Base-by-base conservation (phyloP, 495 filamentous ascomycete species). In the Podospora comata region DNA sequence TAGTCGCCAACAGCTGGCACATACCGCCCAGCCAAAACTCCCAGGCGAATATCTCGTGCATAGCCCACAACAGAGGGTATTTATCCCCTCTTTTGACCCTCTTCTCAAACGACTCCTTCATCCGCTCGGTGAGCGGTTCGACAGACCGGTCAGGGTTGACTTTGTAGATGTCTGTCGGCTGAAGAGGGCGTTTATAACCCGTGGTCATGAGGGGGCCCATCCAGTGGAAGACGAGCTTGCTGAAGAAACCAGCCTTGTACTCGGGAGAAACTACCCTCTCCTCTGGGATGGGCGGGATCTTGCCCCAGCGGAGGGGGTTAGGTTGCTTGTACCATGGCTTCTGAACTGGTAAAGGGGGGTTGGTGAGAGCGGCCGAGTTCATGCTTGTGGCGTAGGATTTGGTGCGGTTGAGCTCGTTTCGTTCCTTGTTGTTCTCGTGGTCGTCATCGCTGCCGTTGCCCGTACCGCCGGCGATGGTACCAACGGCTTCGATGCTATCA, bases 1-100 rank as follows among this genome's bases (percentile, higher is more conserved):
- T 81, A 60, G 87, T 83, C n/a, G 89, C 86, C 39, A 83, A 77
- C n/a, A 97, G 76, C 70, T 92, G 86, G 73, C 91, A 96, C 44
- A 88, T 65, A 4, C 91, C 94, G 32, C 93, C 93, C 16, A 96
- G 71, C 81, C 91, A 87, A 74, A 99, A 96, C 74, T 97, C 94
- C 67, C 82, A 79, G 71, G 89, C 88, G 82, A 95, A 96, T 2
- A 91, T 92, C 69, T 97, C 94, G 77, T 95, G 91, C 61, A 99
- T 73, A 5, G 94, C 91, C 81, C 87, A 90, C 13, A 92, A 71
- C 13, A 99, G 80, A 0, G 94, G 91, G 67, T 90, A 85, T 71
- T 91, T 90, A 53, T 88, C 86, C 27, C 91, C 91, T 27, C 86
- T 81, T 48, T 82, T 82, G 5, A 86, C 82, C 5, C 93, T 86